phyloP scores from a whole-genome alignment of 352 stramenopile genomes.

The Globisporangium splendens region DNA sequence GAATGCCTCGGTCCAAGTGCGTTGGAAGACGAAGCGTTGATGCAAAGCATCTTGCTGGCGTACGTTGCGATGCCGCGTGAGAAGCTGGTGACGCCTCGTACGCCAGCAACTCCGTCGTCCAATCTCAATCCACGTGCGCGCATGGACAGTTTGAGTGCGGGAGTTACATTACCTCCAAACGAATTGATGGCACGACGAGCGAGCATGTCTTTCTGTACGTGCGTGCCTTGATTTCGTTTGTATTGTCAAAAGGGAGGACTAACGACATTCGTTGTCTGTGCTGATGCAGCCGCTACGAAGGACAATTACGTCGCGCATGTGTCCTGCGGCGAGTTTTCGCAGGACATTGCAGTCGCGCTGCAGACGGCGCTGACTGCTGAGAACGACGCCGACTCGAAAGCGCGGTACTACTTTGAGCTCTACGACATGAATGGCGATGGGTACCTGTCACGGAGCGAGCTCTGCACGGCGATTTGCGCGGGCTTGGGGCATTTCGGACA shows the following conservation, averaged over 20 bases:
- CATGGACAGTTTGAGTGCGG: neutral
- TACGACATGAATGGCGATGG: conserved; percentile 32
- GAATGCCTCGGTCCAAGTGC: conserved; percentile 9
- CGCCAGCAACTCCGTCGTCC: neutral
- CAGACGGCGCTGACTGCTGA: conserved; percentile 20
- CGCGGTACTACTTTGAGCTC: conserved; percentile 39
- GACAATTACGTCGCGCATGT: conserved; percentile 17
- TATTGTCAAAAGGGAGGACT: no score
- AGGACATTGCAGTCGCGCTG: conserved; percentile 30
- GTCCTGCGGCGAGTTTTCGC: conserved; percentile 20
- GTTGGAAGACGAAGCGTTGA: conserved; percentile 16
- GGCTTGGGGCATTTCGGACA: conserved; percentile 40
- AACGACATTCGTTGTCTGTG: no score
- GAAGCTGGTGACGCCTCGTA: neutral
- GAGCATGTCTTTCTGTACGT: no score
- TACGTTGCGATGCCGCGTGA: conserved; percentile 21
- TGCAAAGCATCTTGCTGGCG: conserved; percentile 22
- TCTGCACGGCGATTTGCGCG: conserved; percentile 30
- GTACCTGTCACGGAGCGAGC: conserved; percentile 24
- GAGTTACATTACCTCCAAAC: no score
- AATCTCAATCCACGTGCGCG: neutral
- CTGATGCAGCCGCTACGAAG: conserved; percentile 7
- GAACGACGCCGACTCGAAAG: conserved; percentile 25
- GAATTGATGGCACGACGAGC: no score
- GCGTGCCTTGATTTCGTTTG: no score